Evolutionary conservation across 305 asterid genomes (phyloP).

Genomic region (Stenogyne calaminthoides): DNA sequence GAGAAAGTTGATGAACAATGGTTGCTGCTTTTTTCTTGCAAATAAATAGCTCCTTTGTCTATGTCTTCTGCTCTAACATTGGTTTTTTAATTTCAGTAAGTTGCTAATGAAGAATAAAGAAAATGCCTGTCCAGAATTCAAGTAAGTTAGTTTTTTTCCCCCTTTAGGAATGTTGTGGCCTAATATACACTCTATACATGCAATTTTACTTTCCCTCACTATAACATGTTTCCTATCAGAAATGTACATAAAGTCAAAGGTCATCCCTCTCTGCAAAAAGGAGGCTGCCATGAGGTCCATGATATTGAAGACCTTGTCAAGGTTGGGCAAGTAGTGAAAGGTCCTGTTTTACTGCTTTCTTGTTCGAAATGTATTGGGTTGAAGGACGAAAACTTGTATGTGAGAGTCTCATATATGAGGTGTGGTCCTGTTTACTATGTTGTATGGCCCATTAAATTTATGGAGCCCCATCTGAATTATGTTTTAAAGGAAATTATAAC

Average conservation of each 20-base stretch:
- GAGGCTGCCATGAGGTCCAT: conserved; percentile 92
- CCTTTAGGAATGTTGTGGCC: conserved; percentile 11
- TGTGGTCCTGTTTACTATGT: no score
- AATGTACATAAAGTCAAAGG: conserved; percentile 77
- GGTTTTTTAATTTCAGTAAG: conserved; percentile 57
- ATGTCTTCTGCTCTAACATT: conserved; percentile 42
- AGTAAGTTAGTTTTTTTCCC: conserved; percentile 46
- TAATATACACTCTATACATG: conserved; percentile 22
- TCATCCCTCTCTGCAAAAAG: conserved; percentile 88
- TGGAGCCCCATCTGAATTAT: no score
- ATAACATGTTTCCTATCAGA: conserved; percentile 45
- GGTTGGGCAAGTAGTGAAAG: conserved; percentile 87
- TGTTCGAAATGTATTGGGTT: conserved; percentile 7
- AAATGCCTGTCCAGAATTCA: conserved; percentile 72
- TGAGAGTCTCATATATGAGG: no score
- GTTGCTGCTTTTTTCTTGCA: conserved; percentile 39
- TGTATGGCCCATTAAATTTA: no score
- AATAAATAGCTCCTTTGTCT: background rate
- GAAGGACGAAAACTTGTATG: no score
- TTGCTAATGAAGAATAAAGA: conserved; percentile 70
- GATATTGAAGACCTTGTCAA: conserved; percentile 98
- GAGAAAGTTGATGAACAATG: conserved; percentile 87
- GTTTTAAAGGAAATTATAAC: no score
- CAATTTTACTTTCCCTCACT: conserved; percentile 25
- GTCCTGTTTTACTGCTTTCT: conserved; percentile 37